A percentile compares a stretch with the other conserved stretches of the same genome.
These are phyloP conservation scores for Brachypodium distachyon DNA, from an alignment of 202 grass and related monocot genomes.

Conservation along the genomic window DNA sequence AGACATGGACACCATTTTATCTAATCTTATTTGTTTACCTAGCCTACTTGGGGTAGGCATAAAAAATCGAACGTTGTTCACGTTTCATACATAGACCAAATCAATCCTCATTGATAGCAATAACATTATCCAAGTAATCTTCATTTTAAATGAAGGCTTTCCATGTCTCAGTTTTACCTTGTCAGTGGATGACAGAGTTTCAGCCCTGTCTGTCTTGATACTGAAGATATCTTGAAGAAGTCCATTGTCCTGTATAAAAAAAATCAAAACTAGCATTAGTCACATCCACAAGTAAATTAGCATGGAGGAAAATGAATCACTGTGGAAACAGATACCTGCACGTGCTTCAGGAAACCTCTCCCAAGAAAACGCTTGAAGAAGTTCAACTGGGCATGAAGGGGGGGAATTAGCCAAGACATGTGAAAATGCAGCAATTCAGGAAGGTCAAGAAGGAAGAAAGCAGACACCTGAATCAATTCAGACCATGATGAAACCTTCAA, in stretches of 20 bases:
- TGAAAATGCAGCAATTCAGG: not conserved
- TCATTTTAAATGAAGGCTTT: not conserved
- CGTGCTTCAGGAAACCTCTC: conserved; percentile 95
- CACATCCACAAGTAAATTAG: not conserved
- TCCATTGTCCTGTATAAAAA: conserved; percentile 58
- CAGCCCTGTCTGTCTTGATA: conserved; percentile 49
- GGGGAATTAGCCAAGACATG: conserved; percentile 6
- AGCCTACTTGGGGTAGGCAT: not conserved
- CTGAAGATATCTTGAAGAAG: conserved; percentile 86
- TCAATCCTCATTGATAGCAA: not conserved
- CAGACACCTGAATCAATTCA: conserved; percentile 70
- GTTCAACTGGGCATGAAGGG: conserved; percentile 60
- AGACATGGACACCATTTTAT: not conserved
- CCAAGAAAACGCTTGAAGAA: conserved; percentile 79
- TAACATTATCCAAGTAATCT: not conserved
- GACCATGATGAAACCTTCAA: conserved; percentile 78
- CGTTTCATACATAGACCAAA: not conserved
- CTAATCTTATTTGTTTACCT: not conserved
- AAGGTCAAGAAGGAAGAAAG: not conserved
- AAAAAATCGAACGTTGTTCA: not conserved
- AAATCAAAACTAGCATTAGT: not conserved
- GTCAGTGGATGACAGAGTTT: conserved; percentile 48
- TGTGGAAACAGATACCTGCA: conserved; percentile 35
- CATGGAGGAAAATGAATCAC: not conserved
- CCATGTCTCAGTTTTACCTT: conserved; percentile 40